Conservation (phyloP, 2,329 filamentous ascomycete species). For the Trichoderma sp. region DNA sequence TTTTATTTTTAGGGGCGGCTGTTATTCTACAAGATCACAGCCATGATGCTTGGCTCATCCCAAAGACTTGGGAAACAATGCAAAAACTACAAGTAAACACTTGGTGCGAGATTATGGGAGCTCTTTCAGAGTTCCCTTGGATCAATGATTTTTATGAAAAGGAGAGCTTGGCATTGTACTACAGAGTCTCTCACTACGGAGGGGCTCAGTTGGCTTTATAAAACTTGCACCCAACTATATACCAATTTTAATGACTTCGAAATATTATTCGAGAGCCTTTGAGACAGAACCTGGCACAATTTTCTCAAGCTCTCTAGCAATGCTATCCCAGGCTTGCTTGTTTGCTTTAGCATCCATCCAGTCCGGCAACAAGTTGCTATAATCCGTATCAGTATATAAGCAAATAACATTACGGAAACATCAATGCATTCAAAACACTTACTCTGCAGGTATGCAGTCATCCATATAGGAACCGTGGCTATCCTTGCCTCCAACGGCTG, state of each 20-base stretch:
- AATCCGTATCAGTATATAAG: not conserved
- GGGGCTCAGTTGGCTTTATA: not conserved
- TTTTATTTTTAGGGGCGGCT: not conserved
- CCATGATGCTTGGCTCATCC: not conserved
- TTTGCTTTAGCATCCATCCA: not conserved
- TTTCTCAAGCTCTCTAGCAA: slow-evolving; percentile 3
- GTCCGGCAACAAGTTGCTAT: not conserved
- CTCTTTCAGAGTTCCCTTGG: not conserved
- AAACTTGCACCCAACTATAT: not conserved
- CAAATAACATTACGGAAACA: not conserved
- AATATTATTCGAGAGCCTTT: not conserved
- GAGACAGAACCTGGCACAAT: slow-evolving; percentile 1
- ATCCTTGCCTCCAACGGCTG: slow-evolving; percentile 30
- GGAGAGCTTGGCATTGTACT: not conserved
- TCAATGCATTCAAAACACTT: slow-evolving; percentile 22
- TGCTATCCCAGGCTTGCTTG: not conserved
- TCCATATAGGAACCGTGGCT: slow-evolving; percentile 34
- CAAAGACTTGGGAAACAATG: not conserved
- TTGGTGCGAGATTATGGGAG: not conserved
- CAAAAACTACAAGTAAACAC: not conserved
- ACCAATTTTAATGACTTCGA: not conserved
- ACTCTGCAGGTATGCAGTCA: slow-evolving; percentile 30
- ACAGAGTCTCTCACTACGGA: not conserved
- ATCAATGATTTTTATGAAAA: slow-evolving; percentile 1
- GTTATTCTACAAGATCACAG: not conserved